A percentile compares a stretch with the other conserved stretches of the same genome.
Evolutionary conservation across 306 rosid species (phyloP).

Genomic region (Cucumis melo): DNA sequence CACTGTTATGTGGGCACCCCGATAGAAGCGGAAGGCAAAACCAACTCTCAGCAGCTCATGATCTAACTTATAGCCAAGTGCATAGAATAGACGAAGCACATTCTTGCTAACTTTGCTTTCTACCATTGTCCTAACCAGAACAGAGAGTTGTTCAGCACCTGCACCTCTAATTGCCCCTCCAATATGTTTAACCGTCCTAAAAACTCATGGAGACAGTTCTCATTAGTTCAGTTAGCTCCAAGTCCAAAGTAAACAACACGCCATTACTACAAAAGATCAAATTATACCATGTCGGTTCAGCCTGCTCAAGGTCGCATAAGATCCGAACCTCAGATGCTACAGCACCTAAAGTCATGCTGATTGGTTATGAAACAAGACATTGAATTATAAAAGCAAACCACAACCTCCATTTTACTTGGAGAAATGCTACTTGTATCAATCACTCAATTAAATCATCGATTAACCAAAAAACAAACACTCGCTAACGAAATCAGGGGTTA

Average conservation of each 20-base stretch:
- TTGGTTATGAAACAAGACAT: neutral
- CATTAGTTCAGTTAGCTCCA: neutral
- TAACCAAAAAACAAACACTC: too few species aligned
- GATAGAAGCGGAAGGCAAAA: conserved; percentile 56
- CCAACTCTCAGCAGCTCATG: conserved; percentile 80
- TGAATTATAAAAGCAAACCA: neutral
- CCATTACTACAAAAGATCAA: neutral
- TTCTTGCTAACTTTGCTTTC: conserved; percentile 88
- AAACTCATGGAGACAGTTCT: neutral
- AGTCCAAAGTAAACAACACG: neutral
- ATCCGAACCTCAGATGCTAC: conserved; percentile 78
- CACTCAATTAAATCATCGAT: neutral
- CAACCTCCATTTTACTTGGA: neutral
- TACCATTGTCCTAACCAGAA: conserved; percentile 71
- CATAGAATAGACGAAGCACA: conserved; percentile 65
- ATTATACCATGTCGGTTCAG: conserved; percentile 71
- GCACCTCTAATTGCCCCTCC: conserved; percentile 98
- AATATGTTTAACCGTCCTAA: conserved; percentile 71
- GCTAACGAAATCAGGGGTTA: neutral
- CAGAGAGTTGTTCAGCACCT: conserved; percentile 90
- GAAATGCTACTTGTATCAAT: neutral
- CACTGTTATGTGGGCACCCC: conserved; percentile 65
- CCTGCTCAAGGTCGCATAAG: conserved; percentile 71
- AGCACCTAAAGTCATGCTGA: conserved; percentile 18
- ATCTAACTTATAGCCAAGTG: conserved; percentile 86